phyloP scores from a whole-genome alignment of 495 filamentous ascomycete genomes.

The Podospora pseudopauciseta region DNA sequence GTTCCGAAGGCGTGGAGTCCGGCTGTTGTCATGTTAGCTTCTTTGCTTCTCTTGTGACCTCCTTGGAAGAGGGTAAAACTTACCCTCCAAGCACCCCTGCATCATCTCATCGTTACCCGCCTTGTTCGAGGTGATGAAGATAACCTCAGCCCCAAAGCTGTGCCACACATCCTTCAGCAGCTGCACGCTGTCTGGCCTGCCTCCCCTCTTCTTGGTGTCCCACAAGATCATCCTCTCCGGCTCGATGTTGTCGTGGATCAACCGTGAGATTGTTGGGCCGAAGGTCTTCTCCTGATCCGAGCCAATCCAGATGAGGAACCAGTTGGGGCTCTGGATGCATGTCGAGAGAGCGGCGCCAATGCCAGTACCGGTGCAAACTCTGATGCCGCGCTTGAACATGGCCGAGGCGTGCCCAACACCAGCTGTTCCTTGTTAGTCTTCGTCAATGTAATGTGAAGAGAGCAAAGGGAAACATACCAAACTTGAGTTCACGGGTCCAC shows the following conservation, averaged over 20 bases:
- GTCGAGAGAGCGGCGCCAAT: conserved; percentile 45
- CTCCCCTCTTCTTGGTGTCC: conserved; percentile 46
- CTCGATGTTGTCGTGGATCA: conserved; percentile 43
- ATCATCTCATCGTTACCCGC: conserved; percentile 48
- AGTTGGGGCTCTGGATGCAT: conserved; percentile 44
- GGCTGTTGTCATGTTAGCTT: conserved; percentile 25
- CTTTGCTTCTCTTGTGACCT: neutral
- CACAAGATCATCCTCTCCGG: conserved; percentile 47
- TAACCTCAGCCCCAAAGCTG: conserved; percentile 45
- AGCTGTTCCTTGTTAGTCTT: conserved; percentile 28
- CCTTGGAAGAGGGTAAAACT: conserved; percentile 12
- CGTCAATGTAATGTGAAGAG: conserved; percentile 9
- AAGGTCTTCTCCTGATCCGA: conserved; percentile 45
- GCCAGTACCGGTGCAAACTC: conserved; percentile 43
- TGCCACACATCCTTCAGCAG: conserved; percentile 43
- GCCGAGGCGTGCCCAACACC: conserved; percentile 44
- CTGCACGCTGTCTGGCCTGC: conserved; percentile 40
- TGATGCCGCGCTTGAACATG: conserved; percentile 47
- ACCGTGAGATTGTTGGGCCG: conserved; percentile 41
- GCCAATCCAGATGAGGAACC: conserved; percentile 49
- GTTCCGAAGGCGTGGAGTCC: conserved; percentile 45
- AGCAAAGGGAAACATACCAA: conserved; percentile 31
- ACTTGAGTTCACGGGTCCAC: conserved; percentile 46
- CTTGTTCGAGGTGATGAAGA: conserved; percentile 47
- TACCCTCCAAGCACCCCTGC: conserved; percentile 41